A percentile compares a stretch with the other conserved stretches of the same genome.
phyloP scores from a whole-genome alignment of 1,139 yeast genomes.

The Taphrina pruni region DNA sequence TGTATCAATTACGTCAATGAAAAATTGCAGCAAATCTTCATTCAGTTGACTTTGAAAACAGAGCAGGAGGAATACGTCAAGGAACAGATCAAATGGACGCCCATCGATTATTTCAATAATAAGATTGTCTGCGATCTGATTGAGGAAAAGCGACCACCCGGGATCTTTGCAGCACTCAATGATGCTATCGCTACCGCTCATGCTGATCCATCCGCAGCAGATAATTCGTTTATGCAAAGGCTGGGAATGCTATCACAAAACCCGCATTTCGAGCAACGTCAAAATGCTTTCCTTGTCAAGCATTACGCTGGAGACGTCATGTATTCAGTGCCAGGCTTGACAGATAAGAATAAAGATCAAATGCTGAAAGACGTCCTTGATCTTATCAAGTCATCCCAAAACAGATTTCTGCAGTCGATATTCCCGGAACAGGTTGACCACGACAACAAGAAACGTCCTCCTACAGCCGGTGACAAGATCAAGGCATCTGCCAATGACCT shows the following conservation, averaged over 20 bases:
- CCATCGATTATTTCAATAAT: slow-evolving; percentile 94
- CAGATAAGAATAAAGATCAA: slow-evolving; percentile 96
- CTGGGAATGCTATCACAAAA: slow-evolving; percentile 81
- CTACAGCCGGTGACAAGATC: slow-evolving; percentile 97
- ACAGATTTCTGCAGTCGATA: slow-evolving; percentile 66
- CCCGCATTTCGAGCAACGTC: slow-evolving; percentile 87
- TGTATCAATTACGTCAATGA: slow-evolving; percentile 98
- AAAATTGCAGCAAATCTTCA: slow-evolving; percentile 93
- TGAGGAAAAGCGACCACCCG: slow-evolving; percentile 94
- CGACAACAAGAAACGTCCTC: slow-evolving; percentile 82
- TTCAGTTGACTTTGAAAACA: slow-evolving; percentile 90
- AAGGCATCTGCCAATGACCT: slow-evolving; percentile 87
- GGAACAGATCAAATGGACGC: slow-evolving; percentile 97
- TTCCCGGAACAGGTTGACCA: slow-evolving; percentile 82
- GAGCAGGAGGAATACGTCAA: slow-evolving; percentile 97
- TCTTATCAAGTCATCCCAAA: slow-evolving; percentile 72
- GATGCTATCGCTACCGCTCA: slow-evolving; percentile 99
- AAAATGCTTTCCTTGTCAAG: slow-evolving; percentile 84
- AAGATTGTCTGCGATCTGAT: slow-evolving; percentile 96
- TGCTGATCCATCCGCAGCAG: slow-evolving; percentile 97
- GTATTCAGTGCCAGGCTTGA: slow-evolving; percentile 87
- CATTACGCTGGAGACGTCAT: slow-evolving; percentile 99
- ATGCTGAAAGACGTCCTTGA: slow-evolving; percentile 86
- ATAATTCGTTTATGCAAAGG: slow-evolving; percentile 93
- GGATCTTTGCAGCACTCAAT: slow-evolving; percentile 92